These are phyloP conservation scores for Lablab purpureus DNA, from an alignment of 306 rosid species.

Conservation along the genomic window DNA sequence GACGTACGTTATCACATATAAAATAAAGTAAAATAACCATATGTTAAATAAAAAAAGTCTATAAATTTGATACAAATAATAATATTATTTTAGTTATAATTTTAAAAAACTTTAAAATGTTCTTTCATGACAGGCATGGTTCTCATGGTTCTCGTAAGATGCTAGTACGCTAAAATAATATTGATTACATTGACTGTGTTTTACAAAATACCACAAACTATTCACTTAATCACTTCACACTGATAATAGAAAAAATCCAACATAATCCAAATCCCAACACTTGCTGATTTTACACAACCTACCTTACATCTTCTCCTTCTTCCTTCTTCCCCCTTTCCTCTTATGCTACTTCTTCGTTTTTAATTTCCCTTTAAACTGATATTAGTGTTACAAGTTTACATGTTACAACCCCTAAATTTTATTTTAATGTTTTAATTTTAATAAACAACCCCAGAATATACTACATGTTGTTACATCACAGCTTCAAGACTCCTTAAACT, in stretches of 20 bases:
- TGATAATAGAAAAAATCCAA: not conserved
- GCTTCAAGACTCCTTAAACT: not conserved
- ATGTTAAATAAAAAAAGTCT: no score
- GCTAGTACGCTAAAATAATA: no score
- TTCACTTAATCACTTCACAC: not conserved
- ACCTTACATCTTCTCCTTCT: conserved; percentile 6
- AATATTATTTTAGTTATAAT: no score
- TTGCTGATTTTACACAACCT: conserved; percentile 39
- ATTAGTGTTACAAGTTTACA: conserved; percentile 1
- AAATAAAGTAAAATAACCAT: not conserved
- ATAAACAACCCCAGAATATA: conserved; percentile 16
- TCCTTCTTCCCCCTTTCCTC: not conserved
- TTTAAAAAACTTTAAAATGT: no score
- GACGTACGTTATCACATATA: no score
- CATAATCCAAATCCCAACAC: conserved; percentile 2
- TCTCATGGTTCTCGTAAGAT: no score
- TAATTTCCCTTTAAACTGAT: not conserved
- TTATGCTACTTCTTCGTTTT: no score
- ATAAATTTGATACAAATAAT: no score
- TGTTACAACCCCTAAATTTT: conserved; percentile 2
- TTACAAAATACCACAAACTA: not conserved
- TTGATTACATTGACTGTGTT: no score
- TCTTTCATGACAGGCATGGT: no score
- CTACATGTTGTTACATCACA: not conserved
- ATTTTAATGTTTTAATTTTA: not conserved